phyloP scores from a whole-genome alignment of 164 flowering plant species.

The Umbilicus rupestris region DNA sequence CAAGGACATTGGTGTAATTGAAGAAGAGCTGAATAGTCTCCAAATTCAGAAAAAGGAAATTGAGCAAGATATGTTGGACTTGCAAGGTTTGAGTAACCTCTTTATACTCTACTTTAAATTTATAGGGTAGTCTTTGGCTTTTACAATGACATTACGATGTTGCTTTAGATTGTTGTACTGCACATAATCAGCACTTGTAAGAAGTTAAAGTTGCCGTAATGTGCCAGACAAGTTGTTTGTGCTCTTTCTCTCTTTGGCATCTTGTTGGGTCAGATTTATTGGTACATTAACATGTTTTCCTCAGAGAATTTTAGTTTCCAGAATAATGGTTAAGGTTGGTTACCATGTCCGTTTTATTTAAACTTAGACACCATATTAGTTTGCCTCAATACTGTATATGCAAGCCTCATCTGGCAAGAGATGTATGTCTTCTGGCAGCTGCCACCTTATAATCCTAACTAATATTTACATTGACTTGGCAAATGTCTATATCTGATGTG shows the following conservation, averaged over 20 bases:
- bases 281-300: not conserved
- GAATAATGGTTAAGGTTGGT: too few relatives aligned
- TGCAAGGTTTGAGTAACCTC: constrained; percentile 29
- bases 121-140: not conserved
- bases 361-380: not conserved
- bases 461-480: not conserved
- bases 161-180: not conserved
- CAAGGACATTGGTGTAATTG: constrained; percentile 16
- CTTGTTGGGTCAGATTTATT: not conserved
- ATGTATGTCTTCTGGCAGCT: not conserved
- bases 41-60: constrained; percentile 13
- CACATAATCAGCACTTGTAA: not conserved
- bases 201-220: not conserved
- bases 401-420: not conserved
- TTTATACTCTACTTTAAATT: not conserved
- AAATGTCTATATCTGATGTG: not conserved
- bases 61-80: constrained; percentile 16
- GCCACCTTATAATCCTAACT: not conserved
- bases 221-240: not conserved
- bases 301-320: too few relatives aligned
- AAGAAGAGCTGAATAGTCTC: constrained; percentile 18
- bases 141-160: not conserved
- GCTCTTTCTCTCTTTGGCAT: not conserved
- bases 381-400: not conserved
- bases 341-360: too few relatives aligned